phyloP scores from a whole-genome alignment of 768 basidiomycete genomes.

The Lactarius deliciosus region DNA sequence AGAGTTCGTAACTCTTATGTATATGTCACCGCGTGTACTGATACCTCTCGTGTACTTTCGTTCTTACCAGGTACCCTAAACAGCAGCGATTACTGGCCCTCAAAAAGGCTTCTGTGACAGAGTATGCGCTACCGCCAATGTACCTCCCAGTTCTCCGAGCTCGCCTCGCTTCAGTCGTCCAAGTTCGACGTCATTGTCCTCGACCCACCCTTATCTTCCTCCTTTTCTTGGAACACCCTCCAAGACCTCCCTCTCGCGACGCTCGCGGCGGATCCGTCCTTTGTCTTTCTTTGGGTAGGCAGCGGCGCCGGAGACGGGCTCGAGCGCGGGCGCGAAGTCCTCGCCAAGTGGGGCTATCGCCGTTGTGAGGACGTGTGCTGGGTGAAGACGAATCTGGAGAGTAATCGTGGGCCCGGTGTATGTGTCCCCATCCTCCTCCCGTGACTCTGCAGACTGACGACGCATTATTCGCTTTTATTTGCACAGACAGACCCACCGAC shows the following conservation, averaged over 20 bases:
- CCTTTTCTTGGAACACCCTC: slow-evolving; percentile 83
- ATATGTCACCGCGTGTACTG: slow-evolving; percentile 5
- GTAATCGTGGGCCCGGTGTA: slow-evolving; percentile 74
- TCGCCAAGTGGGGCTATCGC: slow-evolving; percentile 93
- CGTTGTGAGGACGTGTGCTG: slow-evolving; percentile 98
- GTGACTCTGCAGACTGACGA: slow-evolving; percentile 13
- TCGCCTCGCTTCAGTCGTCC: slow-evolving; percentile 54
- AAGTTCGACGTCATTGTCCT: slow-evolving; percentile 93
- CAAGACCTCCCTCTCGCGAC: slow-evolving; percentile 78
- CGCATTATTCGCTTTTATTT: slow-evolving; percentile 14
- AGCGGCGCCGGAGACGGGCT: slow-evolving; percentile 86
- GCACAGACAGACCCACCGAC: slow-evolving; percentile 87
- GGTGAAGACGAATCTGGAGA: slow-evolving; percentile 86
- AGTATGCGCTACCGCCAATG: slow-evolving; percentile 66
- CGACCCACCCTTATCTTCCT: slow-evolving; percentile 85
- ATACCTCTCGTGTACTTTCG: not conserved
- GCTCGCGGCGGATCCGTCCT: slow-evolving; percentile 88
- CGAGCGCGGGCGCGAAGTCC: slow-evolving; percentile 85
- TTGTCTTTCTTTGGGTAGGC: slow-evolving; percentile 96
- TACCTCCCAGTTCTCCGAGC: slow-evolving; percentile 64
- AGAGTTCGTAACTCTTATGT: slow-evolving; percentile 65
- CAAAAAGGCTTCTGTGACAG: slow-evolving; percentile 76
- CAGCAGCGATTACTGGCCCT: slow-evolving; percentile 80
- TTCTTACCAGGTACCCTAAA: slow-evolving; percentile 80
- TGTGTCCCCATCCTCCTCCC: slow-evolving; percentile 32